Conservation (phyloP, 345 rosid genomes). For the Eucalyptus sp. region DNA sequence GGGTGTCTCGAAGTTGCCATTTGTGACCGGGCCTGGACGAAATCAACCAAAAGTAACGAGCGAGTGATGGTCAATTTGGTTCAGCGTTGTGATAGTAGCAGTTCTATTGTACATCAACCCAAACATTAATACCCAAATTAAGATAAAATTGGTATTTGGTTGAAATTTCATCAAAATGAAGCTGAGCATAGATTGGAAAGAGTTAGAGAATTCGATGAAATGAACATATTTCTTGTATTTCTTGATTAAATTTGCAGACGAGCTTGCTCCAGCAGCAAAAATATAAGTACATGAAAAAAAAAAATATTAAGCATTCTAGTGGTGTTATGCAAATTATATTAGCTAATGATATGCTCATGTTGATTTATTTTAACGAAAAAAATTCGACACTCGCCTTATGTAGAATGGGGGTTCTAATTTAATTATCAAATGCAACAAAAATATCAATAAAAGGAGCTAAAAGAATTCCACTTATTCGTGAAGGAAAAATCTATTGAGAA, state of each 20-base stretch:
- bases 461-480: not conserved
- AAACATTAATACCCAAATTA: not conserved
- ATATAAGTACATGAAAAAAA: not conserved
- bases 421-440: not conserved
- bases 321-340: not conserved
- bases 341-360: not conserved
- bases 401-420: not conserved
- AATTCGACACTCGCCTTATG: not conserved
- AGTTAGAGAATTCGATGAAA: not conserved
- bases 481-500: not conserved
- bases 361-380: not conserved
- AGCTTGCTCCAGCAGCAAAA: too few species aligned
- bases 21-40: conserved; percentile 45
- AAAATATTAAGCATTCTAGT: not conserved
- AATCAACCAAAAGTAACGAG: not conserved
- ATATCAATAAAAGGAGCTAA: not conserved
- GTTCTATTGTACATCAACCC: not conserved
- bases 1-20: conserved; percentile 74
- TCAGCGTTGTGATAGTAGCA: not conserved
- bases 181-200: too few species aligned
- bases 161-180: too few species aligned
- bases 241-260: too few species aligned
- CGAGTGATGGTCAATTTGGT: not conserved
- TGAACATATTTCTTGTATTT: not conserved
- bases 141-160: too few species aligned